Percentiles rank a stretch among this genome's conserved stretches.
phyloP scores from a whole-genome alignment of 2,329 filamentous ascomycete genomes.

The Diaporthe australafricana region DNA sequence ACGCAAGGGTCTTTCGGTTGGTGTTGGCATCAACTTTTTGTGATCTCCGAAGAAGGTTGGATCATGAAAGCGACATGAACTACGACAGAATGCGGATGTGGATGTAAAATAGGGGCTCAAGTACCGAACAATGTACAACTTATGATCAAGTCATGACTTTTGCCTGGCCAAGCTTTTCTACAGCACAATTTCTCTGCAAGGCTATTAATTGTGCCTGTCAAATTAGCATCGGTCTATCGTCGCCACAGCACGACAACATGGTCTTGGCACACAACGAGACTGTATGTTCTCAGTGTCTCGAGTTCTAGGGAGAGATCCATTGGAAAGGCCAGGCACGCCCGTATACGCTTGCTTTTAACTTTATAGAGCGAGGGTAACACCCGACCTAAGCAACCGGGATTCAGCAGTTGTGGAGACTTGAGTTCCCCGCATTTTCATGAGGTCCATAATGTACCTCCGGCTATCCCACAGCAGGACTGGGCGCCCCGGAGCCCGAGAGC shows the following conservation, averaged over 20 bases:
- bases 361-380: not conserved
- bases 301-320: not conserved
- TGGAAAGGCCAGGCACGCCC: not conserved
- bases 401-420: not conserved
- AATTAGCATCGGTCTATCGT: not conserved
- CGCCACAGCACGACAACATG: not conserved
- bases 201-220: not conserved
- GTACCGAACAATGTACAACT: not conserved
- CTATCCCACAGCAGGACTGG: not conserved
- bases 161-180: not conserved
- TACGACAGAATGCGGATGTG: not conserved
- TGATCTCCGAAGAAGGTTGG: slow-evolving; percentile 56
- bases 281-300: not conserved
- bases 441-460: not conserved
- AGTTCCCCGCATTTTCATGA: not conserved
- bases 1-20: slow-evolving; percentile 91
- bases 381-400: not conserved
- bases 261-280: not conserved
- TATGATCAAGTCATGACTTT: not conserved
- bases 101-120: slow-evolving; percentile 20
- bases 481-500: not conserved
- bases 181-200: too few relatives aligned
- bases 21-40: slow-evolving; percentile 96
- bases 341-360: not conserved
- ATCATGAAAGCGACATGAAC: not conserved